These are phyloP conservation scores for Blastomyces silverae DNA, from an alignment of 2,329 filamentous ascomycete species.

Conservation along the genomic window DNA sequence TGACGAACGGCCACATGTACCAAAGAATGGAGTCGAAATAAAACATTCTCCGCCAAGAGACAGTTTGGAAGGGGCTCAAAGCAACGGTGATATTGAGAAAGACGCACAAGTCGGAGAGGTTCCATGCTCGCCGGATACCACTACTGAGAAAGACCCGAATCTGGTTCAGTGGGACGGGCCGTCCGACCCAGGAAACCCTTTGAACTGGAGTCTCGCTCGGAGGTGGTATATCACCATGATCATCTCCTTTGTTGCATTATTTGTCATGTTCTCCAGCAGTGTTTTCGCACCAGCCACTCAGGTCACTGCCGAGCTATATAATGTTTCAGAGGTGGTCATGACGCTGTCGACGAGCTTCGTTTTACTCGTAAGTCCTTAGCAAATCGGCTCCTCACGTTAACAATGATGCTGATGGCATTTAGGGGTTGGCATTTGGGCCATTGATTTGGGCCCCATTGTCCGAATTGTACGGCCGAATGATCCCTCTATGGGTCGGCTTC, in stretches of 20 bases:
- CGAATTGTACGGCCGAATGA: constrained; percentile 47
- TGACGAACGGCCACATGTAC: not conserved
- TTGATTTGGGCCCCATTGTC: constrained; percentile 42
- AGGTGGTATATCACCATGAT: constrained; percentile 42
- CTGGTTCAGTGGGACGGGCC: constrained; percentile 13
- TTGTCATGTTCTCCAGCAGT: constrained; percentile 44
- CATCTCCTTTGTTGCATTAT: constrained; percentile 41
- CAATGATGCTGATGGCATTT: constrained; percentile 15
- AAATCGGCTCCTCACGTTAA: not conserved
- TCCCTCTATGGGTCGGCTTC: constrained; percentile 46
- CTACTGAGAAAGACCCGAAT: constrained; percentile 6
- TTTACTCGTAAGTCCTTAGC: constrained; percentile 32
- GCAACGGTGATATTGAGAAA: constrained; percentile 4
- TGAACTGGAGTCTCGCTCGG: constrained; percentile 17
- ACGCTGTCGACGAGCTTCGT: constrained; percentile 47
- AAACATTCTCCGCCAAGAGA: not conserved
- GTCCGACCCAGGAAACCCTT: constrained; percentile 9
- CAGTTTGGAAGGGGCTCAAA: not conserved
- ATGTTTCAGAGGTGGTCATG: constrained; percentile 45
- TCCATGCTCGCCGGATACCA: not conserved
- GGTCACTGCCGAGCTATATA: constrained; percentile 39
- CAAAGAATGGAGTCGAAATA: constrained; percentile 7
- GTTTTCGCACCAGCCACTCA: constrained; percentile 42
- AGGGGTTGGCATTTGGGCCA: constrained; percentile 37
- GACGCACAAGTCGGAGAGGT: not conserved